These are phyloP conservation scores for Cetraspora pellucida DNA, from an alignment of 192 early-diverging fungal species.

Conservation along the genomic window DNA sequence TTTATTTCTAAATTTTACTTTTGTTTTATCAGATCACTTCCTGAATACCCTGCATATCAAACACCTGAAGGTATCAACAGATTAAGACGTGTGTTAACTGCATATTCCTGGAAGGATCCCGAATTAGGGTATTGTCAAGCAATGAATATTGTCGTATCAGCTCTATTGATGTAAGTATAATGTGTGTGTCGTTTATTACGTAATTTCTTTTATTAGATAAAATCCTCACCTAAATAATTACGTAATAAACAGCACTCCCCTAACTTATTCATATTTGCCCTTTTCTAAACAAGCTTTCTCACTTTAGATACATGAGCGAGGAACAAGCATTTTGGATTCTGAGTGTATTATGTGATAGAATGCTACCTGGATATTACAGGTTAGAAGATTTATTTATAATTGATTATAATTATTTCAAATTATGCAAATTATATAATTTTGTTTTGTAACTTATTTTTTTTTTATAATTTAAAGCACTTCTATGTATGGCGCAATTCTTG, in stretches of 20 bases:
- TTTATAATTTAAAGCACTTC: constrained; percentile 66
- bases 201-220: too few species aligned
- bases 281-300: not conserved
- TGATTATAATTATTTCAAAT: not conserved
- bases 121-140: constrained; percentile 99
- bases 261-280: not conserved
- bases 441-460: not conserved
- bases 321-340: constrained; percentile 99
- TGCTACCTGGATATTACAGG: constrained; percentile 94
- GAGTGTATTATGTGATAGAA: constrained; percentile 83
- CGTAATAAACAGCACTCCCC: too few species aligned
- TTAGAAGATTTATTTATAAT: not conserved
- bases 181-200: not conserved
- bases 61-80: constrained; percentile 87
- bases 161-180: constrained; percentile 74
- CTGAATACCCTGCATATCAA: constrained; percentile 94
- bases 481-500: constrained; percentile 96
- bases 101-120: constrained; percentile 80
- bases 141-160: constrained; percentile 98
- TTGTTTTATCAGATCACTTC: constrained; percentile 66
- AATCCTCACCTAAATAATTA: too few species aligned
- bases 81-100: constrained; percentile 89
- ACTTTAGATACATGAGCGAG: constrained; percentile 77
- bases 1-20: not conserved
- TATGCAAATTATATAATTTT: not conserved